Conservation (phyloP, 1,284 basidiomycete species). For the Cryptococcus neoformans region DNA sequence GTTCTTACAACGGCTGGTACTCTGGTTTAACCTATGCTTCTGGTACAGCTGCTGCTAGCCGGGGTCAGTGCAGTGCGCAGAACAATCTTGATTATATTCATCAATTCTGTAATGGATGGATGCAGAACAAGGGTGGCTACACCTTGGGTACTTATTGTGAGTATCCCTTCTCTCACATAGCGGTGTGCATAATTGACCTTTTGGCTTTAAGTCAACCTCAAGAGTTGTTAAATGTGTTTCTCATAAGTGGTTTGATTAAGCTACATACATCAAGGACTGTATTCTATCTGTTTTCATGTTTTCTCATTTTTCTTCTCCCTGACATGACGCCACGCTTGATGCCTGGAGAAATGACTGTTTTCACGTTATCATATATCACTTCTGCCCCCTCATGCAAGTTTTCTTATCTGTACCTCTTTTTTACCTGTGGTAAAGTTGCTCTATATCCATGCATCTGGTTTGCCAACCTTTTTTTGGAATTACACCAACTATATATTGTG, state of each 20-base stretch:
- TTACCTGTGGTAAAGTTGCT: too few relatives aligned
- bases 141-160: slow-evolving; percentile 61
- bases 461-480: too few relatives aligned
- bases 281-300: neutral
- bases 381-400: too few relatives aligned
- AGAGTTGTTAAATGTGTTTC: slow-evolving; percentile 13
- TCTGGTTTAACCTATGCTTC: slow-evolving; percentile 59
- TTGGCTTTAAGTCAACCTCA: slow-evolving; percentile 19
- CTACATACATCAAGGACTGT: neutral
- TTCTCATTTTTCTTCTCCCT: neutral
- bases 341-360: neutral
- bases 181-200: neutral
- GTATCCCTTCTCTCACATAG: slow-evolving; percentile 3
- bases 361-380: neutral
- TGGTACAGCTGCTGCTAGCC: slow-evolving; percentile 58
- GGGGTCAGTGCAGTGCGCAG: slow-evolving; percentile 60
- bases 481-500: too few relatives aligned
- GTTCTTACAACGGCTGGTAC: slow-evolving; percentile 76
- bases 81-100: slow-evolving; percentile 60
- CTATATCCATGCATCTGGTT: too few relatives aligned
- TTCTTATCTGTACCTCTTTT: too few relatives aligned
- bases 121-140: slow-evolving; percentile 62
- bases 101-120: slow-evolving; percentile 77
- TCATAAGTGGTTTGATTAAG: neutral
- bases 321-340: slow-evolving; percentile 8